phyloP scores from a whole-genome alignment of 495 filamentous ascomycete genomes.

The Daldinia concentrica region DNA sequence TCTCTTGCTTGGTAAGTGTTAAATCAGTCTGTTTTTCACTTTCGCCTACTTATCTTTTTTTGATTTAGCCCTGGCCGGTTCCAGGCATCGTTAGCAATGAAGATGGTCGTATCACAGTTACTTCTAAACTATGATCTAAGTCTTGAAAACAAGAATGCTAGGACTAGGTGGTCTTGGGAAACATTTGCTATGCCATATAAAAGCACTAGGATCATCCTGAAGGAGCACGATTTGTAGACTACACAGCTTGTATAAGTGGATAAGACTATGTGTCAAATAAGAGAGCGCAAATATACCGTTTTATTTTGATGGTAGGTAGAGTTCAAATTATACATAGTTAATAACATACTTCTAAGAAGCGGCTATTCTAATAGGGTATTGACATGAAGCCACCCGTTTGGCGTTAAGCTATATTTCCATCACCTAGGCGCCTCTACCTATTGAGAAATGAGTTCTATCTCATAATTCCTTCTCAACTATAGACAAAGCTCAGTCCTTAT shows the following conservation, averaged over 20 bases:
- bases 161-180: neutral
- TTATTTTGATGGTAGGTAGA: neutral
- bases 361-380: neutral
- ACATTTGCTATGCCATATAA: neutral
- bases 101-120: neutral
- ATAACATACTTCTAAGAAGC: neutral
- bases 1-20: neutral
- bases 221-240: neutral
- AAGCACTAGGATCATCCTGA: neutral
- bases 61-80: neutral
- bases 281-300: neutral
- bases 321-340: neutral
- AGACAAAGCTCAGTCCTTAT: neutral
- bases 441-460: neutral
- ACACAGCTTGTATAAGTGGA: too few species aligned
- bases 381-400: neutral
- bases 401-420: neutral
- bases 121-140: neutral
- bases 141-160: neutral
- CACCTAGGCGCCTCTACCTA: neutral
- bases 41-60: neutral
- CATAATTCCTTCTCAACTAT: neutral
- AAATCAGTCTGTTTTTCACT: neutral
- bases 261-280: too few species aligned
- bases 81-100: neutral